These are phyloP conservation scores for Eimeria necatrix DNA, from an alignment of 169 alveolate species.

Conservation along the genomic window DNA sequence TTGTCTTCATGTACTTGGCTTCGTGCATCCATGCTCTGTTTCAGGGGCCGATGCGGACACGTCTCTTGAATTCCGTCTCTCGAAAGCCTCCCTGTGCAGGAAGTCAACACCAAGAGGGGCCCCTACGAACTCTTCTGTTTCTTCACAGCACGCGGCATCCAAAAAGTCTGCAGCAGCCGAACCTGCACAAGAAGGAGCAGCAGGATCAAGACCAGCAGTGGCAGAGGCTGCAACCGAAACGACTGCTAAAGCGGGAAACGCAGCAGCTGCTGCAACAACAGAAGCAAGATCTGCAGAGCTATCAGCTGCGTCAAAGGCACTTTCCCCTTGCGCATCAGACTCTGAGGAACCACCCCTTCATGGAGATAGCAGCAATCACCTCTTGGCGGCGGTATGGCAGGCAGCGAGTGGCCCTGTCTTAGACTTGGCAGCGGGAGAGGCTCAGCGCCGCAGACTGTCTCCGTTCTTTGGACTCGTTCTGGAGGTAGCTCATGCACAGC, in stretches of 20 bases:
- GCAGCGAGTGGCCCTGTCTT: slow-evolving; percentile 50
- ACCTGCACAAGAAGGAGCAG: background rate
- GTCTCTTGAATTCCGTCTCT: slow-evolving; percentile 17
- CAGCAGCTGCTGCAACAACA: slow-evolving; percentile 11
- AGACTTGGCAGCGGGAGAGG: slow-evolving; percentile 26
- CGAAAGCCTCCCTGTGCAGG: slow-evolving; percentile 12
- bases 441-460: slow-evolving; percentile 49
- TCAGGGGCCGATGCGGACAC: slow-evolving; percentile 37
- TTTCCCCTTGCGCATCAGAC: slow-evolving; percentile 4
- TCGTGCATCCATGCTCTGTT: slow-evolving; percentile 24
- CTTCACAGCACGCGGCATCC: background rate
- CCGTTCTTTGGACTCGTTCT: slow-evolving; percentile 62
- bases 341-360: slow-evolving; percentile 37
- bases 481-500: background rate
- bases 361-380: slow-evolving; percentile 54
- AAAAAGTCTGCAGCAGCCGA: background rate
- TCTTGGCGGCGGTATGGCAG: slow-evolving; percentile 77
- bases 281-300: background rate
- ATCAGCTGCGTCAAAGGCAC: background rate
- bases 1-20: background rate
- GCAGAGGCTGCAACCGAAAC: background rate
- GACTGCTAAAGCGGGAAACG: background rate
- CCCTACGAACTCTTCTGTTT: slow-evolving; percentile 11
- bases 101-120: background rate
- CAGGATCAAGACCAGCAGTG: background rate